Conservation (phyloP, 306 rosid species). For the Sesbania bispinosa region DNA sequence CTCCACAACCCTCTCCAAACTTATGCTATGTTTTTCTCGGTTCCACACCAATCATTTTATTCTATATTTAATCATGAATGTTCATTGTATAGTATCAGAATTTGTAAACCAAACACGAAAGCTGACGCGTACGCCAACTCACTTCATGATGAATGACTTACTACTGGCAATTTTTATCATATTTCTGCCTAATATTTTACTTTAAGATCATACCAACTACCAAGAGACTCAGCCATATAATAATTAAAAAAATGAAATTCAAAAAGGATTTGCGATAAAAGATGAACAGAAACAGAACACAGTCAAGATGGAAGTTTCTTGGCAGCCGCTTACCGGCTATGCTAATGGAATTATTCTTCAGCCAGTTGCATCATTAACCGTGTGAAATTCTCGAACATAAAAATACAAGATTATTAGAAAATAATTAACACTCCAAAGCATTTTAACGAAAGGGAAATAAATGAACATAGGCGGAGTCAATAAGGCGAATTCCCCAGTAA, state of each 20-base stretch:
- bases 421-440: background rate
- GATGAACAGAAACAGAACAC: background rate
- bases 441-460: background rate
- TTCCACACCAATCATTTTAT: background rate
- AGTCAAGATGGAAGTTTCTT: background rate
- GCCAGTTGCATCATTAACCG: slow-evolving; percentile 10
- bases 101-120: slow-evolving; percentile 11
- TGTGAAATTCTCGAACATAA: background rate
- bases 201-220: slow-evolving; percentile 19
- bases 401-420: slow-evolving; percentile 4
- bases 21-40: background rate
- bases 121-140: background rate
- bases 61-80: background rate
- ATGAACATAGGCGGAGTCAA: background rate
- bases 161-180: background rate
- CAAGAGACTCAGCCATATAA: background rate
- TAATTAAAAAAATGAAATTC: background rate
- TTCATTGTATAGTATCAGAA: background rate
- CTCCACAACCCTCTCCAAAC: background rate
- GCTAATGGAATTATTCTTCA: slow-evolving; percentile 21
- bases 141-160: background rate
- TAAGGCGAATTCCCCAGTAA: background rate
- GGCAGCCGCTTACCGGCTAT: background rate
- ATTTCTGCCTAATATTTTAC: background rate
- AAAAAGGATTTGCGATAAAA: background rate